phyloP scores from a whole-genome alignment of 179 eudicot species.

The Beta corolliflora region DNA sequence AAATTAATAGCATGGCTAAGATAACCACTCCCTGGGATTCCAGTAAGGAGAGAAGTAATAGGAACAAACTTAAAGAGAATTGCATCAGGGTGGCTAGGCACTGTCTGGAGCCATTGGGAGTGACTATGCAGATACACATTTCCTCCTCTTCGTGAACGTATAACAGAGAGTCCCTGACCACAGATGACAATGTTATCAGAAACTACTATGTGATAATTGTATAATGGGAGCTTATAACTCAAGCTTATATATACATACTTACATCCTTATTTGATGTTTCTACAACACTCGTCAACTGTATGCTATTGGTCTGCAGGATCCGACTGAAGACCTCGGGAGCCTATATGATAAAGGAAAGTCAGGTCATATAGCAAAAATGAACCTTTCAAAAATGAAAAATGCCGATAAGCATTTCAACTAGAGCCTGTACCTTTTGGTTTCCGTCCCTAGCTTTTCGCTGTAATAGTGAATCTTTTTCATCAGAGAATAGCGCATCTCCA shows the following conservation, averaged over 20 bases:
- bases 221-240: background rate
- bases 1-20: conserved; percentile 96
- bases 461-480: conserved; percentile 55
- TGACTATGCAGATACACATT: conserved; percentile 75
- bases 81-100: conserved; percentile 86
- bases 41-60: conserved; percentile 88
- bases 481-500: conserved; percentile 87
- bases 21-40: conserved; percentile 94
- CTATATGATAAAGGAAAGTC: conserved; percentile 35
- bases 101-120: conserved; percentile 91
- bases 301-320: conserved; percentile 66
- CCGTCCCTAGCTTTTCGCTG: conserved; percentile 58
- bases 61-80: conserved; percentile 91
- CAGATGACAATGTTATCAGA: conserved; percentile 17
- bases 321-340: conserved; percentile 85
- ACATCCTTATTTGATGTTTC: conserved; percentile 95
- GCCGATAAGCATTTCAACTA: background rate
- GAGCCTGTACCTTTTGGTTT: conserved; percentile 51
- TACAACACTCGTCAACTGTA: conserved; percentile 71
- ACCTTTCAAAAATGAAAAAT: background rate
- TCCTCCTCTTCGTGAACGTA: conserved; percentile 95
- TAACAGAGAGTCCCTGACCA: conserved; percentile 79
- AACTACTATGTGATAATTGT: background rate
- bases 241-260: conserved; percentile 26
- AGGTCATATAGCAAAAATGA: background rate